These are phyloP conservation scores for Sinapis alba DNA, from an alignment of 441 rosid genomes.

Conservation along the genomic window DNA sequence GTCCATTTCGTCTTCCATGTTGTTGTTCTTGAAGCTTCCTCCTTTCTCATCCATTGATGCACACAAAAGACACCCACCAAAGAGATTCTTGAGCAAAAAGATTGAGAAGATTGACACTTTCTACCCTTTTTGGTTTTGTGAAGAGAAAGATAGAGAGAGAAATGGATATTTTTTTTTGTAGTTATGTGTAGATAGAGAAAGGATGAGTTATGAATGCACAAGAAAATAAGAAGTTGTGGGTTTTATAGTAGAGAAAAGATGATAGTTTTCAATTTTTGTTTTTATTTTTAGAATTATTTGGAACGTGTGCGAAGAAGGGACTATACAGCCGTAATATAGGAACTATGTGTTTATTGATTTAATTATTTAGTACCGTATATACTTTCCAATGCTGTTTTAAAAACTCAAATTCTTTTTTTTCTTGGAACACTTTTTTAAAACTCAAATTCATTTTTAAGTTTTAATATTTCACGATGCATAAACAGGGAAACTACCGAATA, in stretches of 20 bases:
- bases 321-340: slow-evolving; percentile 51
- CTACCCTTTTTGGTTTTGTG: background rate
- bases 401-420: background rate
- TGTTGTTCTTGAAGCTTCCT: slow-evolving; percentile 36
- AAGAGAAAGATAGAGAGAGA: slow-evolving; percentile 1
- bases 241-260: slow-evolving; percentile 33
- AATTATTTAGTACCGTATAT: slow-evolving; percentile 4
- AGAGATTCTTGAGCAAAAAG: slow-evolving; percentile 34
- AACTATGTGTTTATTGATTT: slow-evolving; percentile 13
- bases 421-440: background rate
- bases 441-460: background rate
- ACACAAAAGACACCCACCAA: slow-evolving; percentile 43
- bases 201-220: slow-evolving; percentile 47
- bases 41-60: slow-evolving; percentile 58
- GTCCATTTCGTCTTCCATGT: slow-evolving; percentile 60
- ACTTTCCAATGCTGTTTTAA: slow-evolving; percentile 27
- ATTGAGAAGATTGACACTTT: slow-evolving; percentile 26
- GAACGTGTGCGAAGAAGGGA: slow-evolving; percentile 41
- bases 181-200: slow-evolving; percentile 50
- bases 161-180: slow-evolving; percentile 31
- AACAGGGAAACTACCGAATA: slow-evolving; percentile 7
- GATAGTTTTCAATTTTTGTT: slow-evolving; percentile 33
- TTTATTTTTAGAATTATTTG: slow-evolving; percentile 8
- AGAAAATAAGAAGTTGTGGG: slow-evolving; percentile 33
- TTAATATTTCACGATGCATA: background rate